A percentile compares a stretch with the other conserved stretches of the same genome.
Evolutionary conservation across 1,139 yeast genomes (phyloP).

Genomic region (Cylindricascospora bacillispora): DNA sequence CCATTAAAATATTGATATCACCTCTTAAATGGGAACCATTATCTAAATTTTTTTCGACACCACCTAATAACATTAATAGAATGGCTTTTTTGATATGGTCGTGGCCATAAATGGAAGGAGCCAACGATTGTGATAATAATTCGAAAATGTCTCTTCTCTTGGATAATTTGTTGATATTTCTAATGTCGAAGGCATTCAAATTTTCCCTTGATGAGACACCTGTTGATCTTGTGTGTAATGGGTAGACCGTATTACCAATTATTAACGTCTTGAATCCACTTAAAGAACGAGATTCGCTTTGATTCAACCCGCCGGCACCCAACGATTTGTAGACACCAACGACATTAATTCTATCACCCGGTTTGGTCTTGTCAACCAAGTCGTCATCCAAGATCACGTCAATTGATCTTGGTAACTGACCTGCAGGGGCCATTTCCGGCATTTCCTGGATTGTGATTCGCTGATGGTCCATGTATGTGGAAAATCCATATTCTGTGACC

Average conservation of each 20-base stretch:
- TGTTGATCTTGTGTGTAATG: constrained; percentile 76
- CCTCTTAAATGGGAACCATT: constrained; percentile 98
- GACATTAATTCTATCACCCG: constrained; percentile 91
- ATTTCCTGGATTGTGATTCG: constrained; percentile 89
- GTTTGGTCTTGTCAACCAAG: constrained; percentile 80
- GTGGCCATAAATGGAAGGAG: constrained; percentile 93
- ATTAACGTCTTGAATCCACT: constrained; percentile 71
- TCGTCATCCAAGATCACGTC: constrained; percentile 91
- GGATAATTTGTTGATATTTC: constrained; percentile 73
- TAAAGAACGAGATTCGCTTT: constrained; percentile 33
- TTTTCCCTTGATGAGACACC: constrained; percentile 71
- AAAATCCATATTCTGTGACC: constrained; percentile 84
- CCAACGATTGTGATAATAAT: constrained; percentile 69
- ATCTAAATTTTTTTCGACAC: constrained; percentile 85
- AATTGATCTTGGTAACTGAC: constrained; percentile 87
- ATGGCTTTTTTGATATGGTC: constrained; percentile 87
- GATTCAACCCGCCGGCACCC: constrained; percentile 52
- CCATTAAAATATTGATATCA: constrained; percentile 90
- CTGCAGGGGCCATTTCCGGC: constrained; percentile 98
- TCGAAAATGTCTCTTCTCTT: constrained; percentile 63
- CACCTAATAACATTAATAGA: constrained; percentile 81
- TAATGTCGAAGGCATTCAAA: constrained; percentile 70
- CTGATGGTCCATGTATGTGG: constrained; percentile 90
- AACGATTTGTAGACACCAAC: constrained; percentile 90
- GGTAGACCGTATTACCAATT: constrained; percentile 79